Evolutionary conservation across 2,329 filamentous ascomycete species (phyloP), one percentile per base, ranked within the genome.

Genomic region (Pestalotiopsis sp.): DNA sequence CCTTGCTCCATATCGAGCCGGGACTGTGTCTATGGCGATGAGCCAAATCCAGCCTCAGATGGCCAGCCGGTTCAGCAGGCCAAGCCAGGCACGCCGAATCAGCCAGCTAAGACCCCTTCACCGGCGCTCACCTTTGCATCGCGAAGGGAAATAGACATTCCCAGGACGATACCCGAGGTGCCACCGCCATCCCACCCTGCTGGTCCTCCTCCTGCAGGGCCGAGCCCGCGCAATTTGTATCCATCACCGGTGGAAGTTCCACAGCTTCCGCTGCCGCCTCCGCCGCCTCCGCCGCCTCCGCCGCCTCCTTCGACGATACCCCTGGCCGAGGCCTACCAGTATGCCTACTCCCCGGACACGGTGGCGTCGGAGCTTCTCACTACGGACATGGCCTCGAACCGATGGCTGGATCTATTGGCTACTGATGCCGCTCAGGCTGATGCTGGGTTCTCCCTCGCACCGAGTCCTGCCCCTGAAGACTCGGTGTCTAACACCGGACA

Each of bases 351-450:
- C 12, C 74, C 74, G 20, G 74, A 75, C 20, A 76, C 74, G 20
- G 72, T 76, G 9, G 64, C 73, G 3, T 75, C 72, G 25, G 77
- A 77, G 65, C 69, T 73, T 38, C 73, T 75, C 67, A 75, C 75
- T 9, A 73, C 74, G 3, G 75, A 78, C 65, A 69, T 77, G 36
- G 76, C 75, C 14, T 76, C 75, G n/a, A 77, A 72, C 17, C 72
- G 76, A 27, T 78, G 76, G 76, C 76, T 78, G 23, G 76, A 76
- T 27, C 72, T 78, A 14, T 68, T 78, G 17, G 76, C 76, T 12
- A 73, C 73, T 0, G 77, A 77, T 59, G 77, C 76, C 4, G 77
- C 76, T 12, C 76, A 79, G 63, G 77, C 78, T 3, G 78, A 78
- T 65, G 73, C 72, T 27, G 69, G 71, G n/a, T 77, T 79, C 68